A percentile compares a stretch with the other conserved stretches of the same genome.
Conservation (phyloP, 768 basidiomycete genomes). For the Polyporus arcularius region DNA sequence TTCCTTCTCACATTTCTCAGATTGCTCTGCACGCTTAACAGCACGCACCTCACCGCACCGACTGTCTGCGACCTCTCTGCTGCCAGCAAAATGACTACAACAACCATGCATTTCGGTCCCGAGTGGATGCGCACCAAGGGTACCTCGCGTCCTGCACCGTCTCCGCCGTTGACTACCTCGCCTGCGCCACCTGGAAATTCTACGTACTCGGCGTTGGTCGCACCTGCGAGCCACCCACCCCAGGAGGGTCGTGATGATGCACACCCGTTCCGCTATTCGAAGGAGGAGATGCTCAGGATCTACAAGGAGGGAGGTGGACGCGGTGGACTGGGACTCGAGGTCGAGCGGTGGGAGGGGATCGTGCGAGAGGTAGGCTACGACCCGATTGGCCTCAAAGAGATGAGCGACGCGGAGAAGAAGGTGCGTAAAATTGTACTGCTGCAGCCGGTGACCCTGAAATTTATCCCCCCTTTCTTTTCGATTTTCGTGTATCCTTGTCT, state of each 20-base stretch:
- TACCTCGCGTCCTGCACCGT: constrained; percentile 53
- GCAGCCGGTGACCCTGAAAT: constrained; percentile 12
- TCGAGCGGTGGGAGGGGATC: constrained; percentile 88
- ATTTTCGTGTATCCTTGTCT: constrained; percentile 16
- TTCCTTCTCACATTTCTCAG: constrained; percentile 20
- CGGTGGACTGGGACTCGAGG: constrained; percentile 77
- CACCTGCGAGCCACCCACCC: constrained; percentile 48
- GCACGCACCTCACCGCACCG: constrained; percentile 5
- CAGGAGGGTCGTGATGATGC: constrained; percentile 61
- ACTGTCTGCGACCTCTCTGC: constrained; percentile 4
- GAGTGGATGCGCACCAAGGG: constrained; percentile 91
- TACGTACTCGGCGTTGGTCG: constrained; percentile 72
- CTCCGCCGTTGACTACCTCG: constrained; percentile 48
- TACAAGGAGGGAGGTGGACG: constrained; percentile 79
- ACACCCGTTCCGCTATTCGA: constrained; percentile 85
- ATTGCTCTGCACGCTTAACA: constrained; percentile 15
- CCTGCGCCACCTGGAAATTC: constrained; percentile 51
- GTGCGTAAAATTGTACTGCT: constrained; percentile 42
- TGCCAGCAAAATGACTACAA: constrained; percentile 48
- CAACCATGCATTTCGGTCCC: constrained; percentile 87
- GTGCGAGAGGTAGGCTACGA: constrained; percentile 74
- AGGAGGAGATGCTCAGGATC: constrained; percentile 81
- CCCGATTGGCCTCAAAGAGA: constrained; percentile 76
- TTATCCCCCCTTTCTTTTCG: constrained; percentile 13
- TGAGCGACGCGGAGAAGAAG: constrained; percentile 86